Base-by-base conservation (phyloP, 495 filamentous ascomycete genomes). In the Cenococcum geophilum region DNA sequence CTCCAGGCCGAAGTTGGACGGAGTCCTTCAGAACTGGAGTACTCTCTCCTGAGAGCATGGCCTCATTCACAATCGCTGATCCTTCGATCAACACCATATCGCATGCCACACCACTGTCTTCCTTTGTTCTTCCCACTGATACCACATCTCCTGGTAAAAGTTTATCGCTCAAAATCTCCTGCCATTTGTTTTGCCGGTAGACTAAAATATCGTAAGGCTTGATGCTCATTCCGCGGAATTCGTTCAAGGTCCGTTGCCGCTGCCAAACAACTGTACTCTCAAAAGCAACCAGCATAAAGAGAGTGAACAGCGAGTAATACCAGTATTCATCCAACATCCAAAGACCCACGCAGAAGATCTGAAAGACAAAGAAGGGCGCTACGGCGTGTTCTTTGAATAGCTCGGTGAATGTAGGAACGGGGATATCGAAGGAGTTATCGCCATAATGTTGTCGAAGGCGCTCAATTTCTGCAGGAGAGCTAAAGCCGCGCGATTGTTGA, bases 281-380 rank as follows among this genome's bases (percentile, higher is more conserved):
- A 71, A 99, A 99, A 49, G 83, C 87, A 62, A 97, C 87, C 36
- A 99, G 84, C 93, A 97, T 97, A 77, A 97, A 92, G 21, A 97
- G 84, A 1, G 93, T 97, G 71, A 99, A 99, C 12, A 99, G 81
- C 61, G 93, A 99, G 74, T 97, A 99, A 77, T 99, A 99, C 93
- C 93, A 99, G 76, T 97, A 97, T 76, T 99, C 93, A 73, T 99
- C 93, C 73, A 99, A 73, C 86, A 97, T 89, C 93, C 93, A 99
- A 61, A 99, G 77, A 27, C 95, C 93, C 59, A 99, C 93, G 65
- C 95, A 97, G 78, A 99, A 99, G 43, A 99, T 79, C 77, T 99
- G 93, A 76, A 99, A 99, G 55, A 99, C 91, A 74, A 99, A 99
- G 81, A 99, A 99, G 12, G 93, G 93, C 34, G 93, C 93, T 35